Conservation (phyloP, 73 alveolate species). For the Paraurostyla sp. region DNA sequence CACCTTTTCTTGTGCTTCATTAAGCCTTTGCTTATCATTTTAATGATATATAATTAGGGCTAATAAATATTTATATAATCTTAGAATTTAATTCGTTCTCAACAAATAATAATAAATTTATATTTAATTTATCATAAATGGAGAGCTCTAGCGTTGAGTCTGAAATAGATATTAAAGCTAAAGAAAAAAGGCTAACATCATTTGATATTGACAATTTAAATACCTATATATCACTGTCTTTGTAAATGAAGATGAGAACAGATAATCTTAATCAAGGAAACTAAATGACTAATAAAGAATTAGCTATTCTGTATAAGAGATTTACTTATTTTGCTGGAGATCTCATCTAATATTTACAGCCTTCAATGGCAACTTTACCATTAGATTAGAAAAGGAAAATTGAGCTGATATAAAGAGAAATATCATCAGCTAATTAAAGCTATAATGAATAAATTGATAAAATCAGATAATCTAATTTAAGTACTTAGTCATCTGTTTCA, state of each 20-base stretch:
- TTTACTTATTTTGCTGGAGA: not conserved
- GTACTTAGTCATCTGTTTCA: no score
- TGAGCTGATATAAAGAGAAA: not conserved
- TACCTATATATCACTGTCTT: not conserved
- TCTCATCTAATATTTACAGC: not conserved
- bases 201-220: not conserved
- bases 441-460: no score
- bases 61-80: not conserved
- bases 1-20: not conserved
- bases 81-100: not conserved
- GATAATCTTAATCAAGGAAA: not conserved
- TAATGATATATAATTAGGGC: not conserved
- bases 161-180: conserved; percentile 21
- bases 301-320: conserved; percentile 42
- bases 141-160: not conserved
- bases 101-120: not conserved
- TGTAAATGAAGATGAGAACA: conserved; percentile 4
- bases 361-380: conserved; percentile 1
- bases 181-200: not conserved
- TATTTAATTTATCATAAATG: not conserved
- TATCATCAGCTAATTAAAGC: no score
- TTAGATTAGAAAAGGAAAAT: not conserved
- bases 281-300: not conserved
- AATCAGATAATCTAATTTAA: no score
- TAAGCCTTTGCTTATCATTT: conserved; percentile 26